Evolutionary conservation across 495 filamentous ascomycete species (phyloP).

Genomic region (Podospora australis): DNA sequence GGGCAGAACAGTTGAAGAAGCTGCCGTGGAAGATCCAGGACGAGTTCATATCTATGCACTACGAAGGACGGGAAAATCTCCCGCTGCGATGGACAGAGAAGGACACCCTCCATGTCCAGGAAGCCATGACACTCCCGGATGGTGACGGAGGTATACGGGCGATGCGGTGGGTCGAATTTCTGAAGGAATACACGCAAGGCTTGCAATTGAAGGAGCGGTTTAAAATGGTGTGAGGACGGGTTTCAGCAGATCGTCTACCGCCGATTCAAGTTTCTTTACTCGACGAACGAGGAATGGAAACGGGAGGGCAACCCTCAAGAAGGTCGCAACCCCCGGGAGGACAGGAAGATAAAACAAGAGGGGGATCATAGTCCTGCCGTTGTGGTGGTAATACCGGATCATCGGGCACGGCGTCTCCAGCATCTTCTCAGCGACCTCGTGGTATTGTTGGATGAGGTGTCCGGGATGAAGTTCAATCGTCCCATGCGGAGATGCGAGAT

Average conservation of each 20-base stretch:
- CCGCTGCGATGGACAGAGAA: not conserved
- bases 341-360: not conserved
- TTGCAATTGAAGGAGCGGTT: not conserved
- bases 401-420: slow-evolving; percentile 6
- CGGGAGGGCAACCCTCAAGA: not conserved
- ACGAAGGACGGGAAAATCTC: slow-evolving; percentile 2
- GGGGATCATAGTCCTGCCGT: not conserved
- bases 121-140: slow-evolving; percentile 1
- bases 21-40: slow-evolving; percentile 8
- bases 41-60: slow-evolving; percentile 9
- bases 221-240: not conserved
- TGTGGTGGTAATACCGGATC: slow-evolving; percentile 6
- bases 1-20: slow-evolving; percentile 4
- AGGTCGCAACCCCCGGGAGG: not conserved
- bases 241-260: slow-evolving; percentile 5
- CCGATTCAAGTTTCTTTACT: slow-evolving; percentile 7
- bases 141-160: slow-evolving; percentile 1
- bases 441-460: slow-evolving; percentile 4
- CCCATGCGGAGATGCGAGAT: slow-evolving; percentile 8
- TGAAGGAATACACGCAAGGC: not conserved
- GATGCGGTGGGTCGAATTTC: slow-evolving; percentile 7
- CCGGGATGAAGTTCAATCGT: slow-evolving; percentile 5
- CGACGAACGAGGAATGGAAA: not conserved
- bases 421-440: slow-evolving; percentile 7
- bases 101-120: slow-evolving; percentile 1